A percentile compares a stretch with the other conserved stretches of the same genome.
Conservation (phyloP, 2,329 filamentous ascomycete genomes). For the Tolypocladium cylindrosporum region DNA sequence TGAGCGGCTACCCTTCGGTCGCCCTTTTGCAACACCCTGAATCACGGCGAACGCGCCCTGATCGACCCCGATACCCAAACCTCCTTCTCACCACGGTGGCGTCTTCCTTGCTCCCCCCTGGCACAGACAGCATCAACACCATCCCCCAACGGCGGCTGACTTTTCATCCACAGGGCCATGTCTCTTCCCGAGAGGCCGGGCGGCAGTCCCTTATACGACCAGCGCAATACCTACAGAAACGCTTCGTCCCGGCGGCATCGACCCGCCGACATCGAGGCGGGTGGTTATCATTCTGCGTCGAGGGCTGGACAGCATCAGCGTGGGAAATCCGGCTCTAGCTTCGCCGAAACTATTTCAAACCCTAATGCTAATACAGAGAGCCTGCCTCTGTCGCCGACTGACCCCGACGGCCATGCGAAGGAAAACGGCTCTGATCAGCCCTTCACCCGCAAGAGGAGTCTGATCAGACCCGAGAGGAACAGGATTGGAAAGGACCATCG, state of each 20-base stretch:
- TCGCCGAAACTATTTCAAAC: constrained; percentile 45
- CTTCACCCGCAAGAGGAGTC: constrained; percentile 66
- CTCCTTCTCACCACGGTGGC: neutral
- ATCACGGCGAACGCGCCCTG: neutral
- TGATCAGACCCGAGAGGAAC: constrained; percentile 82
- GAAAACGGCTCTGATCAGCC: constrained; percentile 19
- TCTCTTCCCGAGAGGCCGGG: constrained; percentile 56
- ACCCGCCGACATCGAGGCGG: constrained; percentile 62
- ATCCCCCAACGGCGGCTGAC: constrained; percentile 9
- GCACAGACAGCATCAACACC: neutral
- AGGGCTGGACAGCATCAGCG: constrained; percentile 38
- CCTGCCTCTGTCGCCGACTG: constrained; percentile 41
- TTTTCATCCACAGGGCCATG: constrained; percentile 34
- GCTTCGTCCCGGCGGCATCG: constrained; percentile 56
- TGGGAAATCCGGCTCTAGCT: constrained; percentile 47
- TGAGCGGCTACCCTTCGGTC: neutral
- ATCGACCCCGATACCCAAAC: neutral
- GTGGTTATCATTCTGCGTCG: constrained; percentile 35
- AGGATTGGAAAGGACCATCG: constrained; percentile 80
- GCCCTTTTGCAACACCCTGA: neutral
- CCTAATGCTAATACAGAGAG: constrained; percentile 47
- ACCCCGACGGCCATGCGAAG: constrained; percentile 19
- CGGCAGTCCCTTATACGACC: constrained; percentile 49
- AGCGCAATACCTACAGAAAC: constrained; percentile 55
- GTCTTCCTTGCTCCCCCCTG: neutral